Evolutionary conservation across 108 stramenopile genomes (phyloP), one percentile per base, ranked within the genome.

Genomic region (Nitzschia putrida): DNA sequence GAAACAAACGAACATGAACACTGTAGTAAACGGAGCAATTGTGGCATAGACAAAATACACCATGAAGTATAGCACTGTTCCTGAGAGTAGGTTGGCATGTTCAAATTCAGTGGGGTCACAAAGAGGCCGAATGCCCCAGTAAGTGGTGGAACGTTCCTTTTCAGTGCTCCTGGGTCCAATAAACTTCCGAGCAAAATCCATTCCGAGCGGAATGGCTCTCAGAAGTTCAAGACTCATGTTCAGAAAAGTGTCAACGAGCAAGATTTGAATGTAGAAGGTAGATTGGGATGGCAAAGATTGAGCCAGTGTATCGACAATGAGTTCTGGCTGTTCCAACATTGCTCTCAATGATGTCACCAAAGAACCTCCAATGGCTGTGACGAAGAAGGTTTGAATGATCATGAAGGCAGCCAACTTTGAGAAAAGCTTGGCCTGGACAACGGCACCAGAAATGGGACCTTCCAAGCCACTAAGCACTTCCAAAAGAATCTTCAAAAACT

Each of bases 321-420:
- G 82, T 50, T 23, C 41, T 42, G 51, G 79, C 60, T 56, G 60
- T 8, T 71, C 14, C 10, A 82, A 13, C 56, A 90, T 84, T 3
- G 45, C 53, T 22, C 71, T 42, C 10, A 90, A 45, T n/a, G 74
- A 56, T 1, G 64, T 16, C 8, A 77, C 57, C n/a, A 90, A 29
- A 50, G 77, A 74, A 29, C 84, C 83, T 18, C 84, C 78, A 51
- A 87, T 85, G 0, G 88, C 84, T 10, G 69, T 66, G 26, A 90
- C 83, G 63, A 90, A 87, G 78, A 90, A 90, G 1, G 80, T 85
- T 71, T 90, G 88, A 68, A 90, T 71, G 61, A 89, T 80, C 70
- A 77, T 86, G 51, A 91, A 88, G 8, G 63, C 60, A 18, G 80
- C 61, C 2, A 91, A 59, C 61, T 91, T 91, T 21, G 64, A 39